Conservation (phyloP, 2,329 filamentous ascomycete species). For the Claviceps humidiphila region DNA sequence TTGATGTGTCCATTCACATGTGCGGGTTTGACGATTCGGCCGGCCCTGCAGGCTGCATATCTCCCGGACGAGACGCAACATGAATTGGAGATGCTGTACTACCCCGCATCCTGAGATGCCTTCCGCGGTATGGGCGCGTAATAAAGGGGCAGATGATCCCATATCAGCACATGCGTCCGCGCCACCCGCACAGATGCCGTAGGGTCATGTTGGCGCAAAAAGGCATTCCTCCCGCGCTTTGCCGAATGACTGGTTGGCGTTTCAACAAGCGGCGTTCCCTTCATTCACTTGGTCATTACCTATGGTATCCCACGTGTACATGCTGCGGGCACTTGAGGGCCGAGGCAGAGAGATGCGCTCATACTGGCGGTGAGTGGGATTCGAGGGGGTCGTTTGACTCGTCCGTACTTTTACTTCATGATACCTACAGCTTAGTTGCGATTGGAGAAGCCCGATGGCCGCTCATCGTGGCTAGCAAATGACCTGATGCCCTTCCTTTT, state of each 20-base stretch:
- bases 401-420: no score
- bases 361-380: neutral
- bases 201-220: neutral
- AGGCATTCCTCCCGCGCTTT: neutral
- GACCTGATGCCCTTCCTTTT: no score
- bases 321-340: no score
- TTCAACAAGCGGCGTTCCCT: no score
- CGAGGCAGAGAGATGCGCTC: neutral
- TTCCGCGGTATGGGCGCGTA: conserved; percentile 7
- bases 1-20: no score
- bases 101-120: conserved; percentile 5
- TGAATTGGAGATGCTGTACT: neutral
- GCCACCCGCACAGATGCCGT: neutral
- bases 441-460: neutral
- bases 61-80: no score
- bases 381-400: neutral
- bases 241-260: neutral
- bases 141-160: conserved; percentile 1
- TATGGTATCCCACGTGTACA: no score
- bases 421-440: no score
- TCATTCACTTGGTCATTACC: no score
- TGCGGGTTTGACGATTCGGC: no score
- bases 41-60: no score
- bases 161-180: neutral
- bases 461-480: neutral